Evolutionary conservation across 148 eudicot genomes (phyloP), one percentile per base, ranked within the genome.

Genomic region (Dysphania ambrosioides): DNA sequence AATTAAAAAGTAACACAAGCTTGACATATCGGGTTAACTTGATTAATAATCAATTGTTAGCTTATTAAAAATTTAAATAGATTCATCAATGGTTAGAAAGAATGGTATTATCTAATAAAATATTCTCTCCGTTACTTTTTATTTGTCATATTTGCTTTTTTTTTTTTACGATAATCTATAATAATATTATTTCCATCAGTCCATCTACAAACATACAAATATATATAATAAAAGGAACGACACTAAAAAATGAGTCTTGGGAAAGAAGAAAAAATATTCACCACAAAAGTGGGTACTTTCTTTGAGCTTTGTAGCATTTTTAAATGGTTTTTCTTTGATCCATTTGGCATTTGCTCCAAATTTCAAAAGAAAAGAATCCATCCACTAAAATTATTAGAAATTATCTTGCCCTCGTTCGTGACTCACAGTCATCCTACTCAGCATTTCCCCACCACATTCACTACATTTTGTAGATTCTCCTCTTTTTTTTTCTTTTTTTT

Each of bases 361-460:
- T 34, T 40, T 66, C 11, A 2, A 38, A 40, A 40, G 24, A 12
- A 36, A 36, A 36, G 6, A 38, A 9, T 0, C 19, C 49, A 40
- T 51, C 40, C 10, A 66, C 26, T 59, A 18, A 21, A 36, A 9
- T 38, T 23, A 23, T 9, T 10, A n/a, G 23, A 11, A 26, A 19
- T 2, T n/a, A 35, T 1, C 68, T 64, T 40, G 70, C 40, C n/a
- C n/a, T 66, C 70, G 23, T 1, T 23, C 23, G 70, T 66, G 49
- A 38, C 49, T 41, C 47, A 42, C 47, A 8, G n/a, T 63, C 68
- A 40, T 66, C 70, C 70, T 40, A 16, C 29, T 66, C 51, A 40
- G 6, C 70, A n/a, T n/a, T 23, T 40, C 70, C 70, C 70, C 31
- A 40, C 70, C 49, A 23, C 41, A 66, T 66, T 40, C 70, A 66